phyloP scores from a whole-genome alignment of 2,329 filamentous ascomycete genomes.

The Plectosphaerella sp. region DNA sequence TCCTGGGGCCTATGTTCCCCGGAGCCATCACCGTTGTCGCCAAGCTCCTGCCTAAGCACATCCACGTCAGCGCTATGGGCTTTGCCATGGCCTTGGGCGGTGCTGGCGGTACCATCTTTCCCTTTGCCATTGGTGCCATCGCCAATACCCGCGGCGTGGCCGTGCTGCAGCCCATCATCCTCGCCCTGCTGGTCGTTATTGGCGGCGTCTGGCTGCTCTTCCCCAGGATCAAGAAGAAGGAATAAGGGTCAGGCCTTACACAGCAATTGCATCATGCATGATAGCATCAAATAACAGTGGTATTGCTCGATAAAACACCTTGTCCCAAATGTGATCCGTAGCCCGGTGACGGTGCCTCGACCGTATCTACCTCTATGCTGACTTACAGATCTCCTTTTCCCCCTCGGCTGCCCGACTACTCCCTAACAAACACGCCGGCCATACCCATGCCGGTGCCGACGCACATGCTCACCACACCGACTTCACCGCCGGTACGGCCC shows the following conservation, averaged over 20 bases:
- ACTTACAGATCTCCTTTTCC: too few relatives aligned
- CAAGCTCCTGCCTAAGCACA: slow-evolving; percentile 62
- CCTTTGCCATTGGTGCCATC: slow-evolving; percentile 60
- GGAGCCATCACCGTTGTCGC: slow-evolving; percentile 67
- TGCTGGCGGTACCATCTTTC: slow-evolving; percentile 58
- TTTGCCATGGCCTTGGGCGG: slow-evolving; percentile 72
- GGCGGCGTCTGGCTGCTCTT: slow-evolving; percentile 29
- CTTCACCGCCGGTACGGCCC: slow-evolving; percentile 65
- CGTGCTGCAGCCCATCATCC: slow-evolving; percentile 45
- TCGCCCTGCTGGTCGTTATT: slow-evolving; percentile 35
- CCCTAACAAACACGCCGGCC: slow-evolving; percentile 62
- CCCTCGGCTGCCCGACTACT: slow-evolving; percentile 33
- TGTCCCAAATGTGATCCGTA: too few relatives aligned
- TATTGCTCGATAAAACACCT: too few relatives aligned
- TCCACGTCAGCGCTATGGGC: slow-evolving; percentile 69
- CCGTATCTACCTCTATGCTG: too few relatives aligned
- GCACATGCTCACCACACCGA: slow-evolving; percentile 87
- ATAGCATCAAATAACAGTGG: too few relatives aligned
- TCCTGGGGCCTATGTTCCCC: slow-evolving; percentile 70
- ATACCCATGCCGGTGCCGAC: slow-evolving; percentile 79
- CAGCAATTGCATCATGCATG: too few relatives aligned
- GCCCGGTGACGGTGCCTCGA: too few relatives aligned
- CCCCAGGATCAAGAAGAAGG: slow-evolving; percentile 26
- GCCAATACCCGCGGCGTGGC: slow-evolving; percentile 44
- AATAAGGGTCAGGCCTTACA: slow-evolving; percentile 4